A percentile compares a stretch with the other conserved stretches of the same genome.
Conservation (phyloP, 1,139 yeast species). For the Blastobotrys arbuscula region DNA sequence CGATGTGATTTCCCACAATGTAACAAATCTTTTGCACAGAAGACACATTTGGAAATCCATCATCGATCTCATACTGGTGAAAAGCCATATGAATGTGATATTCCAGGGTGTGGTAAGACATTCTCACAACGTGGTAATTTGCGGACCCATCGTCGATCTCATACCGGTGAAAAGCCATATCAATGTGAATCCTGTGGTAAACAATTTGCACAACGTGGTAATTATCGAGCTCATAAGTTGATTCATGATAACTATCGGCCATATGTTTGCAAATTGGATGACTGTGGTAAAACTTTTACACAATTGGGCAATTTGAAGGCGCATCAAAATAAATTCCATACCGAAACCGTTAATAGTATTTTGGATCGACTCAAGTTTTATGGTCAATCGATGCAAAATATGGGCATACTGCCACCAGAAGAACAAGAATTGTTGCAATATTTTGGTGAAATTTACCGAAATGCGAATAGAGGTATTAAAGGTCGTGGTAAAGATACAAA, state of each 20-base stretch:
- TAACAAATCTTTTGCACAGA: slow-evolving; percentile 80
- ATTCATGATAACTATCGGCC: slow-evolving; percentile 81
- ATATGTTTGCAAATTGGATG: slow-evolving; percentile 70
- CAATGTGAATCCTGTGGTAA: slow-evolving; percentile 68
- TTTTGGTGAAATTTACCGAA: slow-evolving; percentile 75
- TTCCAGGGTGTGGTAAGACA: slow-evolving; percentile 57
- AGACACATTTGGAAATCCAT: slow-evolving; percentile 88
- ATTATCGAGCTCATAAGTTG: slow-evolving; percentile 71
- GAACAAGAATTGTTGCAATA: slow-evolving; percentile 69
- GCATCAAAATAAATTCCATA: slow-evolving; percentile 86
- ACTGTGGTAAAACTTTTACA: slow-evolving; percentile 79
- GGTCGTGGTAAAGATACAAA: slow-evolving; percentile 68
- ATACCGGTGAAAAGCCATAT: slow-evolving; percentile 87
- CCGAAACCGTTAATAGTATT: slow-evolving; percentile 58
- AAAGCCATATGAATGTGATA: slow-evolving; percentile 60
- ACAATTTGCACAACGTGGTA: slow-evolving; percentile 88
- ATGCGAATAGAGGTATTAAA: slow-evolving; percentile 82
- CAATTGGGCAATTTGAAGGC: slow-evolving; percentile 91
- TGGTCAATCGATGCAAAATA: slow-evolving; percentile 16
- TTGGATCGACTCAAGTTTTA: slow-evolving; percentile 41
- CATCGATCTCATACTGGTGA: slow-evolving; percentile 79
- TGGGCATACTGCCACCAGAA: slow-evolving; percentile 44
- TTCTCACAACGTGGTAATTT: slow-evolving; percentile 93
- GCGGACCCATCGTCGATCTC: slow-evolving; percentile 75
- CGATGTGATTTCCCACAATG: slow-evolving; percentile 61